Evolutionary conservation across 257 asterid genomes (phyloP).

Genomic region (Leptodermis oblonga): DNA sequence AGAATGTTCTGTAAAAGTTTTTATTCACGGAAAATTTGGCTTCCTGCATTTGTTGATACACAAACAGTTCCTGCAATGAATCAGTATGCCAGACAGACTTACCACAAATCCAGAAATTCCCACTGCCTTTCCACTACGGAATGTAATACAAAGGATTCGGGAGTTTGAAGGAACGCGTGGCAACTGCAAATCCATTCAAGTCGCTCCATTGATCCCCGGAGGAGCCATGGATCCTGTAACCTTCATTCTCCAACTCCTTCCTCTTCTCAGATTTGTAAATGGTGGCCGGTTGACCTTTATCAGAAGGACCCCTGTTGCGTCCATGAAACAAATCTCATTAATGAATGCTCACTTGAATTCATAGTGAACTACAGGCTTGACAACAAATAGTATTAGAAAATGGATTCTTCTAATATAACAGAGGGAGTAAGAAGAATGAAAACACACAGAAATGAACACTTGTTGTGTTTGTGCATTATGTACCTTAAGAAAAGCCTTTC

Average conservation of each 20-base stretch:
- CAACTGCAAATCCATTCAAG: slow-evolving; percentile 62
- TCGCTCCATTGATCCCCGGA: slow-evolving; percentile 98
- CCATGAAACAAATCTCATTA: slow-evolving; percentile 1
- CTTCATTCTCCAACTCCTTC: slow-evolving; percentile 69
- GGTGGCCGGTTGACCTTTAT: slow-evolving; percentile 55
- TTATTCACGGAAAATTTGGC: too few relatives aligned
- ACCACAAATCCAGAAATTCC: neutral
- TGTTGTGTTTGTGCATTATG: neutral
- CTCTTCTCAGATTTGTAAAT: slow-evolving; percentile 75
- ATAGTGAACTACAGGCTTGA: neutral
- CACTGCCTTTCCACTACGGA: slow-evolving; percentile 25
- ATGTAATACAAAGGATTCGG: slow-evolving; percentile 77
- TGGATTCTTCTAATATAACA: too few relatives aligned
- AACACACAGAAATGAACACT: neutral
- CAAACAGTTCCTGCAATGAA: neutral
- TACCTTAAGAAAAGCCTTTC: slow-evolving; percentile 82
- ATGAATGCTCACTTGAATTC: neutral
- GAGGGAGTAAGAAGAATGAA: neutral
- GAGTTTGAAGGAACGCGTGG: slow-evolving; percentile 69
- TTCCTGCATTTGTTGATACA: neutral
- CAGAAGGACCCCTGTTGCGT: slow-evolving; percentile 54
- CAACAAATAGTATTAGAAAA: too few relatives aligned
- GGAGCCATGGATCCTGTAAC: slow-evolving; percentile 63
- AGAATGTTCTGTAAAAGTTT: too few relatives aligned
- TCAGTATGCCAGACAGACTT: neutral